Percentiles rank a stretch among this genome's conserved stretches.
phyloP scores from a whole-genome alignment of 23 red algal species.

The Pyropia yezoensis region DNA sequence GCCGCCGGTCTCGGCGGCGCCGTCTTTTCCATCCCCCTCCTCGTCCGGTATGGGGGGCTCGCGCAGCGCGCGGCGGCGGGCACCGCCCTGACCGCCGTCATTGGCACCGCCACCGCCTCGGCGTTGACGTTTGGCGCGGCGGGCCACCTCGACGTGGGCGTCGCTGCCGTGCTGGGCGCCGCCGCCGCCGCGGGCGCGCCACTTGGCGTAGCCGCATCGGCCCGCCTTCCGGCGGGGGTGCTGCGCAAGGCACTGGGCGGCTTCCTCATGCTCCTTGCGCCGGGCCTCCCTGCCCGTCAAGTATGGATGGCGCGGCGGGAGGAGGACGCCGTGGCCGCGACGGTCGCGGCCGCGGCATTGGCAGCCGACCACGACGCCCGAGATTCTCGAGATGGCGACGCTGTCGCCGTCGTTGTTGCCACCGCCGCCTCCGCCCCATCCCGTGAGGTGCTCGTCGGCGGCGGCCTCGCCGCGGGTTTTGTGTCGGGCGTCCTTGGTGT shows the following conservation, averaged over 20 bases:
- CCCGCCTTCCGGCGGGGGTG: constrained; percentile 22
- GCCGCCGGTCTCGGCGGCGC: constrained; percentile 75
- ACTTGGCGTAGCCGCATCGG: constrained; percentile 27
- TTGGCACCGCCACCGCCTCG: constrained; percentile 37
- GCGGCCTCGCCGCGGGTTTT: constrained; percentile 40
- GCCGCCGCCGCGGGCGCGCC: constrained; percentile 32
- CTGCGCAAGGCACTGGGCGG: constrained; percentile 50
- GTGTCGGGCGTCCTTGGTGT: constrained; percentile 74
- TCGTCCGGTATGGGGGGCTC: constrained; percentile 38
- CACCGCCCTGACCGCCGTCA: constrained; percentile 50
- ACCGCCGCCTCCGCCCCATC: background rate
- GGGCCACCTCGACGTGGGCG: constrained; percentile 21
- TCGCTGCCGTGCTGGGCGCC: constrained; percentile 20
- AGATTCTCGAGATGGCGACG: too few relatives aligned
- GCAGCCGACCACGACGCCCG: too few relatives aligned
- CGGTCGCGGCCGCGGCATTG: background rate
- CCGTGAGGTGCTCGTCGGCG: constrained; percentile 12
- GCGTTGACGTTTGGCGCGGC: constrained; percentile 23
- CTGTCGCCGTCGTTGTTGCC: background rate
- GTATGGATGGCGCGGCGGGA: constrained; percentile 6
- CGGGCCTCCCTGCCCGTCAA: constrained; percentile 46
- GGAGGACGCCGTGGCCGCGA: too few relatives aligned
- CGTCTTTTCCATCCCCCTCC: constrained; percentile 58
- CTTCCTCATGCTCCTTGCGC: constrained; percentile 60
- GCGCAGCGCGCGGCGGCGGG: constrained; percentile 57